Conservation (phyloP, 306 rosid species). For the Hippophae gyantsensis region DNA sequence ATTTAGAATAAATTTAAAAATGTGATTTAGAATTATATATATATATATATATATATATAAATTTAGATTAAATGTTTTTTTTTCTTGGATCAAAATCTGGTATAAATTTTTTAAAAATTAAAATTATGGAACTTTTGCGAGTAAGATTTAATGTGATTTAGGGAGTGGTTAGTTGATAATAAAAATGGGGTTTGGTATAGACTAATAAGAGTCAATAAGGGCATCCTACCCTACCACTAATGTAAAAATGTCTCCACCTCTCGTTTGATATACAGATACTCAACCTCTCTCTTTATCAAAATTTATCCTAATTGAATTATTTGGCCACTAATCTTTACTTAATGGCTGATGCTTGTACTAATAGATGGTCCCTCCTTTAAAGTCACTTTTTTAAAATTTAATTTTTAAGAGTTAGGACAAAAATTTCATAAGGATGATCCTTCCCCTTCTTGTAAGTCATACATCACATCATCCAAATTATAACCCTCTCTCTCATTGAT, state of each 20-base stretch:
- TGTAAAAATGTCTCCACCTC: conserved; percentile 35
- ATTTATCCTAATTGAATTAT: conserved; percentile 43
- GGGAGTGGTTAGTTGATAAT: conserved; percentile 15
- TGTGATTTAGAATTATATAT: too few relatives aligned
- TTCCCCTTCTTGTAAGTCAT: conserved; percentile 9
- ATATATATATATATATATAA: too few relatives aligned
- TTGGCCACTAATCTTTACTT: conserved; percentile 57
- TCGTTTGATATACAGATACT: conserved; percentile 28
- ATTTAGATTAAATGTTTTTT: background rate
- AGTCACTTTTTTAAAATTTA: conserved; percentile 28
- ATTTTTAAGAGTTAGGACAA: conserved; percentile 5
- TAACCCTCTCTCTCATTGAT: background rate
- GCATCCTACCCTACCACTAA: conserved; percentile 83
- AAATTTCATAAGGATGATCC: conserved; percentile 8
- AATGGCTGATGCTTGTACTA: conserved; percentile 60
- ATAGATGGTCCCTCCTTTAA: conserved; percentile 67
- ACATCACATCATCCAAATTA: conserved; percentile 15
- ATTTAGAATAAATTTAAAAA: too few relatives aligned
- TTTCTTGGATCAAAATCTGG: conserved; percentile 3
- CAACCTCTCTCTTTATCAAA: conserved; percentile 33
- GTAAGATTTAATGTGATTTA: background rate
- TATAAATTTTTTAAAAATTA: background rate
- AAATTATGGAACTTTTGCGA: conserved; percentile 3
- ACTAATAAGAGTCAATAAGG: conserved; percentile 52
- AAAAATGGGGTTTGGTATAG: conserved; percentile 20